A percentile compares a stretch with the other conserved stretches of the same genome.
Conservation (phyloP, 2,329 filamentous ascomycete species). For the Stachybotrys elegans region DNA sequence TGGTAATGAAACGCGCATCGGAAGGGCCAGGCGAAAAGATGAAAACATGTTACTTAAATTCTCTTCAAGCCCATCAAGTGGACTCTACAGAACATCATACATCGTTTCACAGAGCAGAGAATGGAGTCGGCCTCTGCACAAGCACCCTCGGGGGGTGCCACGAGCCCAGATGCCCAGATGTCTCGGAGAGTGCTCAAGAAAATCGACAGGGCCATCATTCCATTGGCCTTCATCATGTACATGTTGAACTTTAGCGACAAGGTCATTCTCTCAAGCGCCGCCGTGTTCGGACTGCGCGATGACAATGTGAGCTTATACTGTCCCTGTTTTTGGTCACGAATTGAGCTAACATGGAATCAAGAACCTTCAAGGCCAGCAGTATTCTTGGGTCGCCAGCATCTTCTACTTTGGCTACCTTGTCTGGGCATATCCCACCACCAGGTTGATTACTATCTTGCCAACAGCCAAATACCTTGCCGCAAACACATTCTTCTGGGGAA, state of each 20-base stretch:
- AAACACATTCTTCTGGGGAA: constrained; percentile 44
- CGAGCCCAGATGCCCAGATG: constrained; percentile 11
- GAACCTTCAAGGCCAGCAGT: constrained; percentile 37
- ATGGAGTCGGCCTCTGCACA: no score
- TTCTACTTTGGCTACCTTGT: constrained; percentile 38
- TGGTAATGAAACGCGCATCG: no score
- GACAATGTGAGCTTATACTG: constrained; percentile 29
- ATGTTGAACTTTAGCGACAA: constrained; percentile 59
- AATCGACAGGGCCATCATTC: constrained; percentile 50
- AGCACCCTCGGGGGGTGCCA: no score
- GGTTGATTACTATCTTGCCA: constrained; percentile 40
- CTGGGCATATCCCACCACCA: constrained; percentile 41
- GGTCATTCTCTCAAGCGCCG: constrained; percentile 47
- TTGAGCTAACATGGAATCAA: no score
- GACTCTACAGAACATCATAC: no score
- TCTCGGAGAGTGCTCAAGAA: constrained; percentile 42
- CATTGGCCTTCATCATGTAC: constrained; percentile 52
- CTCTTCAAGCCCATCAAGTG: no score
- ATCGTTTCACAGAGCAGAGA: no score
- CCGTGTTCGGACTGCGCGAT: constrained; percentile 48
- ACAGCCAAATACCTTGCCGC: constrained; percentile 38
- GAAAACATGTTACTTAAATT: no score
- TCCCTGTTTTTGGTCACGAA: neutral
- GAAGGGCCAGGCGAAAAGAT: no score
- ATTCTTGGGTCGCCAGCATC: constrained; percentile 52